Percentiles rank a stretch among this genome's conserved stretches.
phyloP scores from a whole-genome alignment of 179 eudicot genomes.

The Heliamphora pulchella region DNA sequence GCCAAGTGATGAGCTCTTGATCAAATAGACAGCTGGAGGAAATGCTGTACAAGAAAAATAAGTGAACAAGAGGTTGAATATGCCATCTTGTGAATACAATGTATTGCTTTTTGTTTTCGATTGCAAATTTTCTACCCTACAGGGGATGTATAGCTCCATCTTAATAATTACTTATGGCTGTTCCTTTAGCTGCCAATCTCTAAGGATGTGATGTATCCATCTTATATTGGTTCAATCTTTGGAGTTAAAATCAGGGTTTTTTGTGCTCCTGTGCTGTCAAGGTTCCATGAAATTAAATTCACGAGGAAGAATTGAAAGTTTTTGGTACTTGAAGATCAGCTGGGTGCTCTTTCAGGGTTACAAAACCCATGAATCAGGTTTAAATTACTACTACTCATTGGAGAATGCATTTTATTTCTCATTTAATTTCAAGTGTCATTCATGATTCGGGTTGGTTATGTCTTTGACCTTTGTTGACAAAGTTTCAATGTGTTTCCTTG shows the following conservation, averaged over 20 bases:
- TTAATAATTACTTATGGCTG: background rate
- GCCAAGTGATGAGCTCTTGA: constrained; percentile 28
- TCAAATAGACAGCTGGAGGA: constrained; percentile 15
- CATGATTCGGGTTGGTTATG: background rate
- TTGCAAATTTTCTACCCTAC: constrained; percentile 13
- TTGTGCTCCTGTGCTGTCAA: background rate
- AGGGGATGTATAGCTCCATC: constrained; percentile 31
- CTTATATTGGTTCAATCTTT: background rate
- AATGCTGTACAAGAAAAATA: constrained; percentile 17
- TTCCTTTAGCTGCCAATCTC: background rate
- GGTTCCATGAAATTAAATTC: background rate
- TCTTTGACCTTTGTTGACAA: background rate
- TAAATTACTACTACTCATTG: background rate
- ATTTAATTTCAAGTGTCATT: background rate
- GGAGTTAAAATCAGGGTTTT: background rate
- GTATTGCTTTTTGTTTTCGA: constrained; percentile 20
- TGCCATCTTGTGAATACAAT: constrained; percentile 38
- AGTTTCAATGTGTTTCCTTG: background rate
- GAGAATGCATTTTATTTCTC: background rate
- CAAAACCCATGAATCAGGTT: background rate
- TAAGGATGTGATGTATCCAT: background rate
- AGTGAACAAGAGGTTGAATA: constrained; percentile 22
- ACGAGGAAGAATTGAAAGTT: background rate
- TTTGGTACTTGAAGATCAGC: background rate
- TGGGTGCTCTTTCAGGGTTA: background rate